Evolutionary conservation across 176 grass and related monocot genomes (phyloP), one percentile per base, ranked within the genome.

Genomic region (Eleusine coracana): DNA sequence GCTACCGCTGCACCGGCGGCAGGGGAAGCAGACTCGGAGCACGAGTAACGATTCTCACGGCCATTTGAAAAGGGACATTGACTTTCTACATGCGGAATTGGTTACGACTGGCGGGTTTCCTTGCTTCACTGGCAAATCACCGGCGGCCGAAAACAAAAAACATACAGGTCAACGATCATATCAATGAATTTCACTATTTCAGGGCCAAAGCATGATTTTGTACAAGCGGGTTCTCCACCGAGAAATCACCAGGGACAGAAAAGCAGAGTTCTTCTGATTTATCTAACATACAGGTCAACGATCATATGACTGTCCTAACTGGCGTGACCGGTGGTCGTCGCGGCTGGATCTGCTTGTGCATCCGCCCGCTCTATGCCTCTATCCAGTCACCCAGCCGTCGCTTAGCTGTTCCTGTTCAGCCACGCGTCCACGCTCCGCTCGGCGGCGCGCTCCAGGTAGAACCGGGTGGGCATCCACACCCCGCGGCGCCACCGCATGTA

Each of bases 401-500:
- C 5, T 17, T 55, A 58, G 17, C 1, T 34, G 31, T 34, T 34
- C 31, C 6, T 21, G 58, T 11, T 61, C 58, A 61, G n/a, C 58
- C 58, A 61, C 2, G 15, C 21, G 27, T 23, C 58, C 58, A 61
- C 4, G 41, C 27, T 9, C 5, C 45, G 42, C 25, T 49, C 20
- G 12, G 14, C 34, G 18, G 50, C 74, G 40, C 0, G n/a, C 79
- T 82, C 40, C 41, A 71, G 9, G 40, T 42, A 87, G 86, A 87
- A 87, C 15, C 65, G 73, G 41, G 16, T 65, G 2, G 72, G 73
- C 86, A 82, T 55, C 65, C 65, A 70, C 52, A 82, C 73, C 21
- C 41, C 27, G n/a, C 73, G n/a, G 7, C 65, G 79, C 86, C 86
- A 82, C 16, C 65, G 72, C 72, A 2, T 8, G 79, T 82, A 87